A percentile compares a stretch with the other conserved stretches of the same genome.
These are phyloP conservation scores for Malania oleifera DNA, from an alignment of 164 flowering plant species.

Conservation along the genomic window DNA sequence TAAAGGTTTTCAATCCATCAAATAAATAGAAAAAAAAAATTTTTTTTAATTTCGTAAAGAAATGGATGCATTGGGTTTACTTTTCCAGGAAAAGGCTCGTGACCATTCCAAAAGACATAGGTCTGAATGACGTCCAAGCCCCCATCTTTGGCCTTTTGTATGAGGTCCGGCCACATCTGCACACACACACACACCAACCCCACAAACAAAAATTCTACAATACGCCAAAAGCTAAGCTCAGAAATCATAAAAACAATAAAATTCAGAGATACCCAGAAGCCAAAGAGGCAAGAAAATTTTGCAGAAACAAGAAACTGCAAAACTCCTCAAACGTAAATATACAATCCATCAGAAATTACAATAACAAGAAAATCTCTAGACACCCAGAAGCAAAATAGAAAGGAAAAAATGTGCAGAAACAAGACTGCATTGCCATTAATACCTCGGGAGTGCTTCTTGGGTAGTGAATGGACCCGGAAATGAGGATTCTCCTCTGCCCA, in stretches of 20 bases:
- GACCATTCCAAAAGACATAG: slow-evolving; percentile 86
- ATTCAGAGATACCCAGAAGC: slow-evolving; percentile 7
- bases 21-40: neutral
- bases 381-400: slow-evolving; percentile 7
- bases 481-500: slow-evolving; percentile 65
- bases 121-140: slow-evolving; percentile 82
- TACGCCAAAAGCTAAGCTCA: neutral
- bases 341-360: too few relatives aligned
- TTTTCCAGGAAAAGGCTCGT: slow-evolving; percentile 72
- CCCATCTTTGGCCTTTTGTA: slow-evolving; percentile 79
- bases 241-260: neutral
- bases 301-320: too few relatives aligned
- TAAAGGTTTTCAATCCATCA: neutral
- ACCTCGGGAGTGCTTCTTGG: slow-evolving; percentile 96
- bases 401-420: neutral
- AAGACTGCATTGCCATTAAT: slow-evolving; percentile 16
- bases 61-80: slow-evolving; percentile 25
- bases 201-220: slow-evolving; percentile 4
- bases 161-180: slow-evolving; percentile 90
- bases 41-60: neutral
- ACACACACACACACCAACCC: slow-evolving; percentile 11
- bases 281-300: neutral
- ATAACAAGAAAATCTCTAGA: neutral
- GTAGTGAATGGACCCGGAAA: slow-evolving; percentile 92
- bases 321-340: too few relatives aligned